Percentiles rank a stretch among this genome's conserved stretches.
Evolutionary conservation across 352 stramenopile genomes (phyloP).

Genomic region (Aphanomyces cochlioides): DNA sequence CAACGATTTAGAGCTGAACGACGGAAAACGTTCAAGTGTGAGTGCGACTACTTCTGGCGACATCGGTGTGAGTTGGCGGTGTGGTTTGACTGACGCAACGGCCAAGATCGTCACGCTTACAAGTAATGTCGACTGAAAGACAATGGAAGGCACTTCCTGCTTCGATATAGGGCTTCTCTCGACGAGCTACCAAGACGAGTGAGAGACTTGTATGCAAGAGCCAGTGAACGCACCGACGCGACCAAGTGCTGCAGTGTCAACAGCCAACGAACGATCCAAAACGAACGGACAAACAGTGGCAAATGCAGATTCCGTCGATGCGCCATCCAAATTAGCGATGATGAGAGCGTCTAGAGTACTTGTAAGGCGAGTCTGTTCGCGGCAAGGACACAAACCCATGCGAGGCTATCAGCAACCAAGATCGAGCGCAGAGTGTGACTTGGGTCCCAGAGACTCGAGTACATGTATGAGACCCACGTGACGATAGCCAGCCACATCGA

Average conservation of each 20-base stretch:
- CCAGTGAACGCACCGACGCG: too few species aligned
- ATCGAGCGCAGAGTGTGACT: not conserved
- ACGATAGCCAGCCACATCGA: not conserved
- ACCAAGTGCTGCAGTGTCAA: too few species aligned
- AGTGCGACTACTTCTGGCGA: conserved; percentile 14
- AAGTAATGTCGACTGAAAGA: not conserved
- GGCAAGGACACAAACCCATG: not conserved
- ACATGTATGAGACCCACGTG: not conserved
- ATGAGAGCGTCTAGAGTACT: not conserved
- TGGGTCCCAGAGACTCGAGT: not conserved
- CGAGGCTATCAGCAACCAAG: not conserved
- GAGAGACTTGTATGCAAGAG: too few species aligned
- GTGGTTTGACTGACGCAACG: not conserved
- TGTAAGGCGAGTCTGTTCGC: too few species aligned
- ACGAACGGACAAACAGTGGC: not conserved
- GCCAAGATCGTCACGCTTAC: not conserved
- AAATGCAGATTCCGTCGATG: conserved; percentile 4
- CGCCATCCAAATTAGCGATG: conserved; percentile 17
- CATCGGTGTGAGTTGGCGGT: not conserved
- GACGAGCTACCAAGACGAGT: too few species aligned
- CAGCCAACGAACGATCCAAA: conserved; percentile 11
- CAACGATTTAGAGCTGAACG: conserved; percentile 2
- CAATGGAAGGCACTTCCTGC: not conserved
- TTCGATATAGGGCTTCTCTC: too few species aligned
- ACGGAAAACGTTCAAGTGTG: not conserved